phyloP scores from a whole-genome alignment of 345 rosid species.

The Eucalyptus marginata region DNA sequence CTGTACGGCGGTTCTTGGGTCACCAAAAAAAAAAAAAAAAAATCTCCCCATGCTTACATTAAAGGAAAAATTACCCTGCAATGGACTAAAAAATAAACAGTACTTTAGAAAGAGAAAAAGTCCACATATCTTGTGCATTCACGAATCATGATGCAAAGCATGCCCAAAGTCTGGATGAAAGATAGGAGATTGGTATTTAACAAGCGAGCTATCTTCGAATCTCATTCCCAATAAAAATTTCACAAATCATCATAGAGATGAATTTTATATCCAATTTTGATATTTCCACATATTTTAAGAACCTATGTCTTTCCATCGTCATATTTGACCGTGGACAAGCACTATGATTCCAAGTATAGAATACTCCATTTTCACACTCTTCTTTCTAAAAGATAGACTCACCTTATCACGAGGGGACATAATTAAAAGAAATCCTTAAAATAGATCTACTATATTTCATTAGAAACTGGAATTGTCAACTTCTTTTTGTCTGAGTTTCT shows the following conservation, averaged over 20 bases:
- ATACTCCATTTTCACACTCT: not conserved
- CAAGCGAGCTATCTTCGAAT: not conserved
- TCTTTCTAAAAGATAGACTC: not conserved
- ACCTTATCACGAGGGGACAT: not conserved
- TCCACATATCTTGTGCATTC: not conserved
- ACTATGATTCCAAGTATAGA: not conserved
- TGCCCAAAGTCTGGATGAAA: not conserved
- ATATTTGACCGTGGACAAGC: not conserved
- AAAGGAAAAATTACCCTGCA: not conserved
- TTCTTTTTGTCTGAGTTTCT: not conserved
- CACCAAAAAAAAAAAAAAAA: too few species aligned
- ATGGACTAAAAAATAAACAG: not conserved
- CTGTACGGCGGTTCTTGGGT: too few species aligned
- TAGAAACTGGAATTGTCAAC: not conserved
- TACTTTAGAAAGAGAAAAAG: not conserved
- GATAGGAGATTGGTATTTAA: not conserved
- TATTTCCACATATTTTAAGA: not conserved
- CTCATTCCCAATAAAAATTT: not conserved
- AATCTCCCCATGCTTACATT: not conserved
- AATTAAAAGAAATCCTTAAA: not conserved
- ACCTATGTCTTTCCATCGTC: not conserved
- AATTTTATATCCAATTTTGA: not conserved
- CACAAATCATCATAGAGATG: not conserved
- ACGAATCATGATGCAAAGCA: not conserved
- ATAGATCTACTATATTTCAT: not conserved